These are phyloP conservation scores for Fusarium sarcochroum DNA, from an alignment of 2,329 filamentous ascomycete genomes.

Conservation along the genomic window DNA sequence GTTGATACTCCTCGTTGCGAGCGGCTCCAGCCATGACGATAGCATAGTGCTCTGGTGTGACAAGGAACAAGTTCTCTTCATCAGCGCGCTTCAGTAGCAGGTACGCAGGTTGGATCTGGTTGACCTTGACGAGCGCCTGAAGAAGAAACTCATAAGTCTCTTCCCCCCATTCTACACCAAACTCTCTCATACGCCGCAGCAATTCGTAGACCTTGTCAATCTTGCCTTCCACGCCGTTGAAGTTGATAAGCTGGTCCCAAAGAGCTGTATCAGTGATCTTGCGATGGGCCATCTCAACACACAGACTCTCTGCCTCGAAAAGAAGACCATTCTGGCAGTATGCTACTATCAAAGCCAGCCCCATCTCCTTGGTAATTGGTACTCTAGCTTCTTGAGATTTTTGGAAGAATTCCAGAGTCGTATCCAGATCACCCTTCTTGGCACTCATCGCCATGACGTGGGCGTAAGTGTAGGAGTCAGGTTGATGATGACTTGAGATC, in stretches of 20 bases:
- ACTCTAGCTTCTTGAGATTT: constrained; percentile 70
- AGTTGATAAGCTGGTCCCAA: constrained; percentile 84
- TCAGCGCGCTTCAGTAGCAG: constrained; percentile 62
- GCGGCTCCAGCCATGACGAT: constrained; percentile 68
- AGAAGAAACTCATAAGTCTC: constrained; percentile 67
- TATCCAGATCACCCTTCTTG: constrained; percentile 79
- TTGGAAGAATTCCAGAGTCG: constrained; percentile 75
- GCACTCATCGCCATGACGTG: constrained; percentile 82
- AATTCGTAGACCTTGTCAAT: constrained; percentile 64
- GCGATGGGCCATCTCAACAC: constrained; percentile 65
- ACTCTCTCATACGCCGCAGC: constrained; percentile 64
- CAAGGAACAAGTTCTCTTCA: constrained; percentile 60
- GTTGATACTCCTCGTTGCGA: constrained; percentile 59
- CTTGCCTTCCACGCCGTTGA: constrained; percentile 74
- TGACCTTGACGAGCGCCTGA: constrained; percentile 62
- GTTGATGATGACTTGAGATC: constrained; percentile 65
- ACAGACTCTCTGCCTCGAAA: constrained; percentile 56
- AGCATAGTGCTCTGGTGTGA: constrained; percentile 64
- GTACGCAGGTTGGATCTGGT: constrained; percentile 65
- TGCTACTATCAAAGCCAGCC: constrained; percentile 76
- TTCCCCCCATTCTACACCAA: constrained; percentile 62
- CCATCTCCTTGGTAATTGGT: constrained; percentile 68
- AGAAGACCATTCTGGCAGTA: constrained; percentile 65
- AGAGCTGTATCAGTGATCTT: constrained; percentile 70
- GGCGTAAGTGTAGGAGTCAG: constrained; percentile 76